These are phyloP conservation scores for Aspergillus cavernicola DNA, from an alignment of 495 filamentous ascomycete genomes.

Conservation along the genomic window DNA sequence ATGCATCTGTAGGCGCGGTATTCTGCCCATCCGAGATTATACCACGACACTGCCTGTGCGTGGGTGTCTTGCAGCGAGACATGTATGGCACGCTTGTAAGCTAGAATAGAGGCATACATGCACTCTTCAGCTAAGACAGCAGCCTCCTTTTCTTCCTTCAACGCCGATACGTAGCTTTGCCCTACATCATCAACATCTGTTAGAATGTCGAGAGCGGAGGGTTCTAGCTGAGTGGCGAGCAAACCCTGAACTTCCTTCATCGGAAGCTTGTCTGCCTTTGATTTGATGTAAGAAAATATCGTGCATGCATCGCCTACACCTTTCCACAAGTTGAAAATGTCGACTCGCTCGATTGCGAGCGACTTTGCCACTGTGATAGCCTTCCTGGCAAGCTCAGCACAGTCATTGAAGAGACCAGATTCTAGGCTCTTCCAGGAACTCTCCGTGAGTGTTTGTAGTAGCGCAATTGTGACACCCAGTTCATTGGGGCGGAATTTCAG, in stretches of 20 bases:
- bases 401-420: conserved; percentile 77
- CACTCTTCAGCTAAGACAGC: conserved; percentile 35
- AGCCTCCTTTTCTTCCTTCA: conserved; percentile 42
- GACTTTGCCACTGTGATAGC: conserved; percentile 52
- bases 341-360: conserved; percentile 48
- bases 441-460: conserved; percentile 84
- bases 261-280: conserved; percentile 57
- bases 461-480: conserved; percentile 78
- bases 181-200: conserved; percentile 69
- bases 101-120: conserved; percentile 69
- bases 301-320: conserved; percentile 85
- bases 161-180: conserved; percentile 31
- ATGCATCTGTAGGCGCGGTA: conserved; percentile 70
- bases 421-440: conserved; percentile 72
- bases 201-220: conserved; percentile 57
- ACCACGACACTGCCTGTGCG: conserved; percentile 94
- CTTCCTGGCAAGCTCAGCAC: conserved; percentile 60
- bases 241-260: conserved; percentile 49
- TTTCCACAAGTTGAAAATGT: conserved; percentile 95
- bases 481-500: conserved; percentile 63
- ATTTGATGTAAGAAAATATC: conserved; percentile 73
- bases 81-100: conserved; percentile 80
- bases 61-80: conserved; percentile 70
- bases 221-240: conserved; percentile 48
- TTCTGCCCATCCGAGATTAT: conserved; percentile 94